Evolutionary conservation across 352 stramenopile species (phyloP).

Genomic region (Pythium chondricola): DNA sequence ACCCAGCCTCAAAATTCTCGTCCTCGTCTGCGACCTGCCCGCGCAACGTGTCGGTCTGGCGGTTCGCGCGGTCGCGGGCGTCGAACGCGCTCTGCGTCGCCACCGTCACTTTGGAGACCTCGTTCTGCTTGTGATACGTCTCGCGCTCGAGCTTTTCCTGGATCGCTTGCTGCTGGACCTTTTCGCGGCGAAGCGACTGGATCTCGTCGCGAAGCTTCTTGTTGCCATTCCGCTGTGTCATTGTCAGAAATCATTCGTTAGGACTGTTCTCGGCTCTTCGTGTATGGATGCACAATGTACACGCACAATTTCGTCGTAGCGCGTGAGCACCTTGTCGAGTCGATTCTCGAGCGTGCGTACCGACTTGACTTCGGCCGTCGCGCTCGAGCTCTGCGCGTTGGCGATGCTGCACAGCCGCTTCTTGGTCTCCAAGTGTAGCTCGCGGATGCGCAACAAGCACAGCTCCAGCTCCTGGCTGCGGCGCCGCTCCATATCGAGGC

Average conservation of each 20-base stretch:
- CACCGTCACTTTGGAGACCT: conserved; percentile 70
- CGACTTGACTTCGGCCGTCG: conserved; percentile 49
- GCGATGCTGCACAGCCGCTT: conserved; percentile 44
- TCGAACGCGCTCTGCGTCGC: conserved; percentile 80
- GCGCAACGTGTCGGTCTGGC: conserved; percentile 70
- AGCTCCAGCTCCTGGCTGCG: conserved; percentile 46
- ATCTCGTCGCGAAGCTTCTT: conserved; percentile 77
- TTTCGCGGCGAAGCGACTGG: conserved; percentile 69
- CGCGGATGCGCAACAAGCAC: conserved; percentile 23
- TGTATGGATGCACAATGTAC: too few species aligned
- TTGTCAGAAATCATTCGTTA: background rate
- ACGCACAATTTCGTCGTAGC: conserved; percentile 71
- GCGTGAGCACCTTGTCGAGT: conserved; percentile 78
- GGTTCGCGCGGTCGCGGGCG: conserved; percentile 75
- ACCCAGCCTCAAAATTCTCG: conserved; percentile 81
- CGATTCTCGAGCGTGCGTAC: conserved; percentile 77
- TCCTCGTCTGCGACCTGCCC: conserved; percentile 73
- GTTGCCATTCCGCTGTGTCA: conserved; percentile 63
- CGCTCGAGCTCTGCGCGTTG: conserved; percentile 37
- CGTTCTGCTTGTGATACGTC: conserved; percentile 75
- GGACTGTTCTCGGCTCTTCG: too few species aligned
- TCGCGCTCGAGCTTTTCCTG: conserved; percentile 80
- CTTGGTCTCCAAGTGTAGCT: conserved; percentile 44
- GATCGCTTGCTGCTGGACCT: conserved; percentile 68
- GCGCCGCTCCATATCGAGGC: conserved; percentile 49